Evolutionary conservation across 192 early-diverging fungal genomes (phyloP), one percentile per base, ranked within the genome.

Genomic region (Funneliformis mosseae): DNA sequence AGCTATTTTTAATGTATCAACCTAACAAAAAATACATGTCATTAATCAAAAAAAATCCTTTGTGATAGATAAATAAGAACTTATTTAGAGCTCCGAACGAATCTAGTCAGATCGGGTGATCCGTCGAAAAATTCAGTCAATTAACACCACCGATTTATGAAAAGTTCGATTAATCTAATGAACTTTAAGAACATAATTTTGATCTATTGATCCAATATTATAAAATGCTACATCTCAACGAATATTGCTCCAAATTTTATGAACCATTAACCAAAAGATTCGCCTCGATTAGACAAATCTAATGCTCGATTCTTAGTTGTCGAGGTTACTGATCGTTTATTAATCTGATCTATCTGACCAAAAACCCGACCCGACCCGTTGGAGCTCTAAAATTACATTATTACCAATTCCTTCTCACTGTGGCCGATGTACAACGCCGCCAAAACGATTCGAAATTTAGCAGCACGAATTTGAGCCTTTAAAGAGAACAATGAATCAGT

Each of bases 361-460:
- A n/a, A n/a, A n/a, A n/a, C n/a, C n/a, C 61, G 27, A n/a, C 39
- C 16, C 18, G 48, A 46, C 27, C 38, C 11, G 6, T 21, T 14
- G 33, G 23, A 78, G 60, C 21, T 50, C 87, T 33, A 33, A 33
- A 43, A 43, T 43, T 70, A n/a, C 39, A n/a, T 70, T 70, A 41
- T 70, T 89, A 92, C 91, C 68, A 99, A 86, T 75, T 96, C 95
- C 16, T 84, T 83, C 83, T 98, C 96, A 10, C 86, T 83, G 69
- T 91, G 86, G 28, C 98, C 98, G 11, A 99, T 87, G 76, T 99
- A 99, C 38, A 99, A 88, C 12, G 96, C 94, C 8, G 95, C 93
- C 28, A 99, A 85, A 55, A 87, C 89, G n/a, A 99, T 93, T 1
- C 93, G 90, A 8, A 85, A 81, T 74, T 89, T 89, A 0, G 97